These are phyloP conservation scores for Zalerion maritima DNA, from an alignment of 495 filamentous ascomycete genomes.

Conservation along the genomic window DNA sequence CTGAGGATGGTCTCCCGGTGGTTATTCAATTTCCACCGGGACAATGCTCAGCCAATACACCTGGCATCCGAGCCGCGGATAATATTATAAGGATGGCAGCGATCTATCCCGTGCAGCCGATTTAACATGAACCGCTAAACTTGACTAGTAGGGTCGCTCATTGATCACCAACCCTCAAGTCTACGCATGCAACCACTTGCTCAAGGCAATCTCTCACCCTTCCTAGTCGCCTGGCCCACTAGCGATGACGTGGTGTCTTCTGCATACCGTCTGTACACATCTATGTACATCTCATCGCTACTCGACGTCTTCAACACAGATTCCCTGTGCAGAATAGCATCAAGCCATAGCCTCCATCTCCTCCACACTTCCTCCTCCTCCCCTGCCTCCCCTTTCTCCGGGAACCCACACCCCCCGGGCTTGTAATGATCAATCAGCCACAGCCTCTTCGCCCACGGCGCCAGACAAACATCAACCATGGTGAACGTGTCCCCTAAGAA, in stretches of 20 bases:
- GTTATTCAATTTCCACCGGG: no score
- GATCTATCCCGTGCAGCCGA: no score
- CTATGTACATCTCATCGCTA: conserved; percentile 43
- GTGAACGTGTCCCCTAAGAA: conserved; percentile 43
- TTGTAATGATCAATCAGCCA: conserved; percentile 63
- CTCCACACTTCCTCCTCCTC: conserved; percentile 37
- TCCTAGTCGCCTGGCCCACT: conserved; percentile 50
- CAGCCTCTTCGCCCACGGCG: conserved; percentile 51
- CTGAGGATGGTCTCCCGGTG: no score
- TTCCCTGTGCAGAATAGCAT: conserved; percentile 35
- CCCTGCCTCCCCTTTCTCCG: conserved; percentile 14
- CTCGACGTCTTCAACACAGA: conserved; percentile 50
- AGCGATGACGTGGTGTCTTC: conserved; percentile 58
- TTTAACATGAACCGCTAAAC: no score
- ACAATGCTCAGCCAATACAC: no score
- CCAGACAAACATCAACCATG: conserved; percentile 49
- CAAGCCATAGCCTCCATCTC: conserved; percentile 46
- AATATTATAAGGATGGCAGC: no score
- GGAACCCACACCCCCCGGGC: conserved; percentile 41
- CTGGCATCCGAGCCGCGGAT: no score
- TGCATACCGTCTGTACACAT: conserved; percentile 55
- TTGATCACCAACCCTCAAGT: no score
- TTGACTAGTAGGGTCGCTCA: no score
- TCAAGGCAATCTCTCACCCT: conserved; percentile 47
- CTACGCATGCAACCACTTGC: no score